phyloP scores from a whole-genome alignment of 257 asterid species.

The Rauvolfia tetraphylla region DNA sequence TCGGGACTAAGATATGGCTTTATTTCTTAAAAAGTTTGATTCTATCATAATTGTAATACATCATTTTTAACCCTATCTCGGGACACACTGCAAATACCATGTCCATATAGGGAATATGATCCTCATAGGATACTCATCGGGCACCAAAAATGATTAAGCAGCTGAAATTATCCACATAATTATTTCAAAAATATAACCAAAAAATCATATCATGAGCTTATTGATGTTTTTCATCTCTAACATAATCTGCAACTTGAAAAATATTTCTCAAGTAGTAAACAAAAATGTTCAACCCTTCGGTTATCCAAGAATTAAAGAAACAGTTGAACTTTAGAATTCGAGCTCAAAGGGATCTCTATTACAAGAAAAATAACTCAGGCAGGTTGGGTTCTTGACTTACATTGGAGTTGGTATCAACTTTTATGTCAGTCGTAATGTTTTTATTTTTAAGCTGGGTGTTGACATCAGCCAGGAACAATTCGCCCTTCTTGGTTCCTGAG shows the following conservation, averaged over 20 bases:
- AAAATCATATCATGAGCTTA: neutral
- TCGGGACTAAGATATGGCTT: neutral
- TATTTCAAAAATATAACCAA: neutral
- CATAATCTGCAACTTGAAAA: neutral
- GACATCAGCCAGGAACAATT: conserved; percentile 58
- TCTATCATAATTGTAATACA: neutral
- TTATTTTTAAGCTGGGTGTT: conserved; percentile 66
- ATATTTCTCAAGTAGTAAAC: neutral
- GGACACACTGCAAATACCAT: neutral
- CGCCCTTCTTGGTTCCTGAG: conserved; percentile 68
- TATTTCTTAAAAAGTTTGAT: neutral
- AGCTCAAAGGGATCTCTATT: neutral
- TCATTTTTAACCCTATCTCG: neutral
- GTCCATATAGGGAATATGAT: neutral
- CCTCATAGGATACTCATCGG: neutral
- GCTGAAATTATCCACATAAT: no score
- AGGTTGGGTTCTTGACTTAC: conserved; percentile 32
- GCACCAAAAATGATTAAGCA: neutral
- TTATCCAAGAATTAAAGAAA: neutral
- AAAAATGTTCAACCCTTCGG: neutral
- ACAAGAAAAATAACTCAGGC: neutral
- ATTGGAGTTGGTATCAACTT: conserved; percentile 70
- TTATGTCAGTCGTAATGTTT: conserved; percentile 70
- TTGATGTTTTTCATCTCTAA: neutral
- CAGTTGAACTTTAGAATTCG: neutral